A percentile compares a stretch with the other conserved stretches of the same genome.
Conservation (phyloP, 31 red algal genomes). For the Odonthalia washingtoniensis region DNA sequence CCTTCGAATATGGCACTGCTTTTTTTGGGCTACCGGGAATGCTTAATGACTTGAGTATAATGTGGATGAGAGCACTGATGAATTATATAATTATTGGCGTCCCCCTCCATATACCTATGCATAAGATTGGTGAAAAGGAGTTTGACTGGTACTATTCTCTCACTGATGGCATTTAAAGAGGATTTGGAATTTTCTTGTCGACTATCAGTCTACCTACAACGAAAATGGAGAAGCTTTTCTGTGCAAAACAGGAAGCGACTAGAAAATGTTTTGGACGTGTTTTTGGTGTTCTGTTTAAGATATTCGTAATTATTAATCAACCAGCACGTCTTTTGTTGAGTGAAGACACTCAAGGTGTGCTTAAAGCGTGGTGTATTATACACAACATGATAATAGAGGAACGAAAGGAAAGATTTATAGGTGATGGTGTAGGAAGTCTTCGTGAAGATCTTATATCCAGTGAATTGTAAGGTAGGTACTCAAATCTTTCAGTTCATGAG, state of each 20-base stretch:
- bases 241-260: neutral
- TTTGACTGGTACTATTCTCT: constrained; percentile 42
- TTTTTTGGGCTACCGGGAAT: constrained; percentile 2
- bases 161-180: constrained; percentile 31
- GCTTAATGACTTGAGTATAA: constrained; percentile 22
- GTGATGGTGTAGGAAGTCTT: neutral
- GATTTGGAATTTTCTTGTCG: too few species aligned
- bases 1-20: constrained; percentile 44
- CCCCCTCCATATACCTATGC: neutral
- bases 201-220: too few species aligned
- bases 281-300: constrained; percentile 12
- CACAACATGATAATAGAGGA: constrained; percentile 15
- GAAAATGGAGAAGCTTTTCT: neutral
- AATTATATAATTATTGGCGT: neutral
- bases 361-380: neutral
- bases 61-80: neutral
- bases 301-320: neutral
- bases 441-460: neutral
- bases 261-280: constrained; percentile 16
- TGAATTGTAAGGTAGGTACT: neutral
- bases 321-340: neutral
- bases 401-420: neutral
- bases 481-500: too few species aligned
- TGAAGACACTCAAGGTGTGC: neutral
- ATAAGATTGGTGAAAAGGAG: neutral